These are phyloP conservation scores for Saccharomyces jurei DNA, from an alignment of 805 yeast genomes.

Conservation along the genomic window DNA sequence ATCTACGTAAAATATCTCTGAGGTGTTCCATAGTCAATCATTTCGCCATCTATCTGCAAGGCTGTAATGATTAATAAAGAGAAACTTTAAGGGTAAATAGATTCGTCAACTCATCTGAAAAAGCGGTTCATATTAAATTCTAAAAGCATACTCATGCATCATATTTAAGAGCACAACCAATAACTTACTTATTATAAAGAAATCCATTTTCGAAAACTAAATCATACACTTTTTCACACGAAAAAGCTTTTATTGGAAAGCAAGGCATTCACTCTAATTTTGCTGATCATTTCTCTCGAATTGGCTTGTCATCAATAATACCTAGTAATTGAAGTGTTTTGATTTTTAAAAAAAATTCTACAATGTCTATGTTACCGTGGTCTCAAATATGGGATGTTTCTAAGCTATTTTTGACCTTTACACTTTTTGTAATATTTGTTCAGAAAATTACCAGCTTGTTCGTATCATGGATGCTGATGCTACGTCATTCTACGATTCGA, in stretches of 20 bases:
- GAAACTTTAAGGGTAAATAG: background rate
- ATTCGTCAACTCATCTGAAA: background rate
- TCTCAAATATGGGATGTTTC: background rate
- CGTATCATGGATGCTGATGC: background rate
- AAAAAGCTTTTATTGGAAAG: background rate
- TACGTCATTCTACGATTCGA: slow-evolving; percentile 4
- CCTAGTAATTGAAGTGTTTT: background rate
- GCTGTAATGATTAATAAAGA: background rate
- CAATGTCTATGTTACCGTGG: background rate
- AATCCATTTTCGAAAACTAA: background rate
- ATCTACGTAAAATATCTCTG: background rate
- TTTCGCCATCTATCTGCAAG: background rate
- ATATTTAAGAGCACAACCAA: background rate
- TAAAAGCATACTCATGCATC: background rate
- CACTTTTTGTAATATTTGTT: background rate
- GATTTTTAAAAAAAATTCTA: background rate
- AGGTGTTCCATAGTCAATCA: background rate
- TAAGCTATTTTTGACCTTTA: background rate
- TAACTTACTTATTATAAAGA: background rate
- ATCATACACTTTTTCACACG: background rate
- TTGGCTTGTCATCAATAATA: background rate
- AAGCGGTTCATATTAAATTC: background rate
- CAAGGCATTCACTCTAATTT: background rate
- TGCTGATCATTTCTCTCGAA: background rate
- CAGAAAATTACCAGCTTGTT: background rate